Base-by-base conservation (phyloP, 2,329 filamentous ascomycete species). In the Aspergillus cejpii region DNA sequence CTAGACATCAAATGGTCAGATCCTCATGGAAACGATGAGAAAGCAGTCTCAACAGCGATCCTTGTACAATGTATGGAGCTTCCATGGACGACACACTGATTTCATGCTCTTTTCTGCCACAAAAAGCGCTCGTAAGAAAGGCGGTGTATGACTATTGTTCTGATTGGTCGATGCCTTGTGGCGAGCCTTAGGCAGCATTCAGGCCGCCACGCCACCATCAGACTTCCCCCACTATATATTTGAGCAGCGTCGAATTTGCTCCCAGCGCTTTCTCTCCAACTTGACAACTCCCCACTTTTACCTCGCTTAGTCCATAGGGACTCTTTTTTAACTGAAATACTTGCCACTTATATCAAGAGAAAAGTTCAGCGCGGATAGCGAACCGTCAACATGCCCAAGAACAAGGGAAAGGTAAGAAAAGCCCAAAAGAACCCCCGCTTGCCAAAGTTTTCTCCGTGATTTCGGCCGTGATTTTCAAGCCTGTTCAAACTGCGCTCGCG, bases 401-500 rank as follows among this genome's bases (percentile, higher is more conserved):
- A 96, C 73, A 96, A 96, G 84, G 90, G 90, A 90, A 96, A 95
- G 77, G 89, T 94, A 77, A 67, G 79, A 64, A 33, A 26, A 28
- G 24, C n/a, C n/a, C n/a, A n/a, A n/a, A n/a, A 47, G 28, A 41
- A 17, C 49, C 45, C 49, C 51, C 50, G 39, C 47, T 41, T 43
- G 40, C 39, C 41, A 51, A 41, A 47, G 46, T 52, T 44, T 40
- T 44, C 44, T 46, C 43, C 41, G 31, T 39, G 20, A 37, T 37
- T 39, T 41, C 28, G 33, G 26, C 34, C 8, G 48, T 56, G 47
- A 41, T 50, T 49, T 50, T 52, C 50, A 42, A n/a, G 47, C 52
- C 36, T 15, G 36, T 38, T 34, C 44, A 45, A n/a, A 45, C 52
- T 52, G 45, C 37, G 37, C 44, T 24, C 41, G 40, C 28, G 38